Evolutionary conservation across 1,139 yeast species (phyloP), one percentile per base, ranked within the genome.

Genomic region (Hansenula sp.): DNA sequence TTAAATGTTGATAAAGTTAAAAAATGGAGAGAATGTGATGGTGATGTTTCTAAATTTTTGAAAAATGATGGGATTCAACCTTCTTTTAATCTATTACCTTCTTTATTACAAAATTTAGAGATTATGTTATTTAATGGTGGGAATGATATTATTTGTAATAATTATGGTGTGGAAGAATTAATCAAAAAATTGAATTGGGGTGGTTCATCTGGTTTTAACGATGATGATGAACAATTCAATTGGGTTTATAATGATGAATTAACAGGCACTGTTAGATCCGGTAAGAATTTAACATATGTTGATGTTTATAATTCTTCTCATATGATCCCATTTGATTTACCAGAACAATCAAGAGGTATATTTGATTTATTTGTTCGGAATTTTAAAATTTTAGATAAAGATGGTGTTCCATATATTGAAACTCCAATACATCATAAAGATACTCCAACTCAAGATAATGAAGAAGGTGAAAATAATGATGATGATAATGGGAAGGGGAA

Each of bases 291-390:
- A 56, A 86, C 96, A 0, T 86, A 84, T 61, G 78, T 88, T 27
- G 79, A 81, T 50, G 79, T 91, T 2, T 79, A 69, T 59, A 79
- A 88, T 55, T 79, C 96, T 0, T 84, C 95, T 5, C 99, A 93
- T 61, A 93, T 93, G 99, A 96, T 91, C 19, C 96, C 99, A 1
- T 85, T 79, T 55, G 98, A 93, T 60, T 66, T 78, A 43, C 88
- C 96, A 1, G 79, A 74, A 38, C 71, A 77, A 29, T 76, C 91
- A 9, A 71, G 90, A 53, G 89, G 91, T 28, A 68, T 93, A 41
- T 66, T 84, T 36, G 91, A 84, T 57, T 60, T 68, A 12, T 49
- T 59, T 40, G 53, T 52, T 19, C 53, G 57, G 8, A 52, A 53
- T 28, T 53, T 47, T 40, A 50, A 52, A 28, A 49, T 49, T 28